Base-by-base conservation (phyloP, 176 grass and related monocot species). In the Oropetium thomaeum region DNA sequence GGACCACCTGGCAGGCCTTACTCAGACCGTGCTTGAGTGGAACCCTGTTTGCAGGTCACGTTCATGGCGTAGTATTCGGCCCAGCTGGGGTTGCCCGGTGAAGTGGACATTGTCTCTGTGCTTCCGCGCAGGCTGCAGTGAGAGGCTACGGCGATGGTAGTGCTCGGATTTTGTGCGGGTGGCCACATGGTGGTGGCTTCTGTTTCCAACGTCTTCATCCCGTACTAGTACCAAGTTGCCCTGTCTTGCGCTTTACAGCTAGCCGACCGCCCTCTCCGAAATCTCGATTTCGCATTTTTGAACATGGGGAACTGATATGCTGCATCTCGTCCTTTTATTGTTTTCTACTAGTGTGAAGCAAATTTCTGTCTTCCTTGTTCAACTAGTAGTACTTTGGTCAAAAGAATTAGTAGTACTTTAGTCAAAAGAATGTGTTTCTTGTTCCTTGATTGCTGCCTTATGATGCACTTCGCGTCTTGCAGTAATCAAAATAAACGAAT, bases 231-330 rank as follows among this genome's bases (percentile, higher is more conserved):
- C 73, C 67, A 47, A 72, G 47, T 33, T 77, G 83, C 33, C 20
- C 5, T 65, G 83, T 44, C 15, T 25, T 32, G 59, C 67, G 85
- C 85, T 87, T 87, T 83, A 83, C 85, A 87, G 86, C 85, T 79
- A 83, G 38, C 58, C 34, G 0, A 19, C 31, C 32, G 32, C 66
- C 61, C 85, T 59, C 60, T 77, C 22, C 45, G 13, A 82, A 15
- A 58, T 78, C 60, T 51, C 68, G 79, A 76, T 37, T 83, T 14
- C 61, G 9, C 7, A 12, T 45, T 71, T 23, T 17, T 62, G 22
- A 8, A 31, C 41, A 8, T 4, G 67, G 11, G 39, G 71, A 78
- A 20, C 22, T 67, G 39, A 13, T 67, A 33, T 23, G 51, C 40
- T 47, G 37, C 70, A 74, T 69, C 67, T 83, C 42, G 60, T 58